These are phyloP conservation scores for Tetrahymena elliotti DNA, from an alignment of 73 alveolate genomes.

Conservation along the genomic window DNA sequence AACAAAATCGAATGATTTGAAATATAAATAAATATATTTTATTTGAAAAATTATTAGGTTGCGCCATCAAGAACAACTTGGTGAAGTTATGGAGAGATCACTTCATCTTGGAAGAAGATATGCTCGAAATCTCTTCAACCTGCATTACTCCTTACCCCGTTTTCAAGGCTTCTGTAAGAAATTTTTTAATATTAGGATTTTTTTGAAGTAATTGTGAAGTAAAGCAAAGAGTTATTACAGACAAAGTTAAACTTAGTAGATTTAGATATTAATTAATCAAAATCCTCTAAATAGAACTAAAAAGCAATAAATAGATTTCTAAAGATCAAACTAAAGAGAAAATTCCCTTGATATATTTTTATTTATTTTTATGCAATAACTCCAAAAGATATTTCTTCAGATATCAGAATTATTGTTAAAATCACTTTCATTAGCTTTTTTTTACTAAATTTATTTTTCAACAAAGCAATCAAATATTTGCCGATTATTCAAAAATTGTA, in stretches of 20 bases:
- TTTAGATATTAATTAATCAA: background rate
- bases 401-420: background rate
- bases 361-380: background rate
- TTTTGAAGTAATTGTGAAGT: background rate
- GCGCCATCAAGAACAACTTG: conserved; percentile 86
- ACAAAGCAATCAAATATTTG: too few species aligned
- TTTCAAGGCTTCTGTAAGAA: conserved; percentile 71
- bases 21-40: background rate
- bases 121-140: conserved; percentile 90
- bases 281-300: background rate
- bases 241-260: background rate
- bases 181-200: background rate
- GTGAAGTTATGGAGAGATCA: conserved; percentile 95
- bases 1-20: background rate
- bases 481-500: too few species aligned
- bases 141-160: conserved; percentile 86
- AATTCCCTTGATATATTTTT: background rate
- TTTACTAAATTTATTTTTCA: too few species aligned
- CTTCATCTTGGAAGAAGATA: conserved; percentile 92
- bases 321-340: background rate
- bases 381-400: background rate
- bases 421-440: too few species aligned
- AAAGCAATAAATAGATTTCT: background rate
- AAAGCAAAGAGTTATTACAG: background rate
- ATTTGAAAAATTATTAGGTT: conserved; percentile 43